Base-by-base conservation (phyloP, 768 basidiomycete genomes). In the Hirschioporus abietinus region DNA sequence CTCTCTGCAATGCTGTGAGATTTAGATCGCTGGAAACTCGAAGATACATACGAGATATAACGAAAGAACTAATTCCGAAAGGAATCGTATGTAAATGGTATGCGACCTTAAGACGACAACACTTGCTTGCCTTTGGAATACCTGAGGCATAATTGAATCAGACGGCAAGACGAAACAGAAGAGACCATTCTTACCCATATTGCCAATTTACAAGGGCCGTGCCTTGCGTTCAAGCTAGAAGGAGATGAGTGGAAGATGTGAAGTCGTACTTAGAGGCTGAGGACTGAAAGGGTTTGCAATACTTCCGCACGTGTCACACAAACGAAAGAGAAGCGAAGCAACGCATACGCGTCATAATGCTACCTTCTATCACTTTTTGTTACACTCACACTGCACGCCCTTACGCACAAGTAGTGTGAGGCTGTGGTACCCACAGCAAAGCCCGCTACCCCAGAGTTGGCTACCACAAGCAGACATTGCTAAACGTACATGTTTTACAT, bases 41-140 rank as follows among this genome's bases (percentile, higher is more conserved):
- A 24, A 7, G 6, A 35, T 3, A 80, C 92, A 72, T 77, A 93
- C 90, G 95, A 96, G 72, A 96, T 93, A 76, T 95, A 97, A 78
- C 95, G 89, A 84, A 97, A 97, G 80, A 97, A 97, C 95, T 96
- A 25, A 66, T 26, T 52, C 23, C 17, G 60, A 1, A 66, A 36
- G 42, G 26, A n/a, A 60, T 64, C 57, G 65, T 66, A n/a, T 36
- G 59, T 25, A 59, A 1, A 12, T 63, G 25, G 27, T 57, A 66
- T 59, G 58, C 61, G 35, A 42, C 64, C 42, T 20, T 12, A 52
- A 20, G 42, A 30, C 57, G 58, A 24, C n/a, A 2, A 24, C 5
- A 66, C 76, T 42, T 61, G 81, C 76, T 42, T 61, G 81, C 82
- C 81, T 83, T 84, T 20, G 82, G 82, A 66, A 84, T 83, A 70